Evolutionary conservation across 202 grass and related monocot species (phyloP).

Genomic region (Eragrostis tef): DNA sequence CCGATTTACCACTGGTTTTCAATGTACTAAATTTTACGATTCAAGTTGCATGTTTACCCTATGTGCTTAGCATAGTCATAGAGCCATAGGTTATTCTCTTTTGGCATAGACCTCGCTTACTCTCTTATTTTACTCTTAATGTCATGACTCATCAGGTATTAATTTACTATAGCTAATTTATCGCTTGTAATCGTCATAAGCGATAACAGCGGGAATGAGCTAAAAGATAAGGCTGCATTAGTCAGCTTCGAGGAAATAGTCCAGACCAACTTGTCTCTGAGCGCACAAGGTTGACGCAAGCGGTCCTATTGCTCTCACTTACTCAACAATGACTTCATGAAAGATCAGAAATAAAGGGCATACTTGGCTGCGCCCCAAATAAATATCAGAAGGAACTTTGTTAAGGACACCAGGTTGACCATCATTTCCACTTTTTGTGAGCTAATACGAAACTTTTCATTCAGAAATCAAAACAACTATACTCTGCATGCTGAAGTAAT

Average conservation of each 20-base stretch:
- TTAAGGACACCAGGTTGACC: conserved; percentile 21
- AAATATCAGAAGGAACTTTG: conserved; percentile 13
- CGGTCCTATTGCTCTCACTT: conserved; percentile 23
- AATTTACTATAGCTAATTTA: conserved; percentile 36
- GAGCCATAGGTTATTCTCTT: conserved; percentile 18
- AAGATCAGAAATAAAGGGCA: conserved; percentile 37
- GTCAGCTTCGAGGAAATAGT: conserved; percentile 53
- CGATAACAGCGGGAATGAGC: conserved; percentile 33
- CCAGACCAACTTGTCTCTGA: conserved; percentile 36
- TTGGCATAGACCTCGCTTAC: conserved; percentile 9
- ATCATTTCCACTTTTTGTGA: neutral
- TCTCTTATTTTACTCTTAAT: conserved; percentile 29
- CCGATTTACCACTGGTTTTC: conserved; percentile 38
- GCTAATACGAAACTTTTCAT: neutral
- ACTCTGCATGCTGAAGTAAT: neutral
- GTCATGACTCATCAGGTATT: conserved; percentile 16
- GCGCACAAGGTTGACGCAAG: conserved; percentile 45
- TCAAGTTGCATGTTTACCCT: conserved; percentile 18
- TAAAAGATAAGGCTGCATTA: conserved; percentile 40
- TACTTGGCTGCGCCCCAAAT: conserved; percentile 9
- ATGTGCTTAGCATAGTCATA: conserved; percentile 5
- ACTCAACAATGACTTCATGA: conserved; percentile 45
- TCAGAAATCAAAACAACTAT: neutral
- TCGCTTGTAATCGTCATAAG: conserved; percentile 35
- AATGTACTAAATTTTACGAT: conserved; percentile 33